Evolutionary conservation across 2,329 filamentous ascomycete species (phyloP).

Genomic region (Microcyclospora pomicola): DNA sequence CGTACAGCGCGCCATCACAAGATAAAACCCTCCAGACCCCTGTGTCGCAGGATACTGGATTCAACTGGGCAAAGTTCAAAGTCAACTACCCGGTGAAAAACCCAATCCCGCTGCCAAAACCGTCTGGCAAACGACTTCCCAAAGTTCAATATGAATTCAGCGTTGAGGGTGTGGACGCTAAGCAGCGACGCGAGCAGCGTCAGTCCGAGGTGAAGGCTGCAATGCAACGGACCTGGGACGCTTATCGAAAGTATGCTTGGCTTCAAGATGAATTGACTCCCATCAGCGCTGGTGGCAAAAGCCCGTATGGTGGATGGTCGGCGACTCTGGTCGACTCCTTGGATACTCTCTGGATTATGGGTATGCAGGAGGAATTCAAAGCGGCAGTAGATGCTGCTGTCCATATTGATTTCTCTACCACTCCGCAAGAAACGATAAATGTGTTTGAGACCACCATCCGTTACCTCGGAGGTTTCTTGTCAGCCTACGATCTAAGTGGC

Average conservation of each 20-base stretch:
- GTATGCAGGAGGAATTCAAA: constrained; percentile 19
- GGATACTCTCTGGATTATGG: constrained; percentile 37
- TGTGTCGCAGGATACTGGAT: not conserved
- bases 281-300: constrained; percentile 25
- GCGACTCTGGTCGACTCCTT: constrained; percentile 33
- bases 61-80: constrained; percentile 25
- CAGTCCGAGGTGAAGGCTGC: constrained; percentile 27
- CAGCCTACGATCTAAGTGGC: constrained; percentile 24
- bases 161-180: constrained; percentile 38
- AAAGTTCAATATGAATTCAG: too few species aligned
- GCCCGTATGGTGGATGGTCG: constrained; percentile 35
- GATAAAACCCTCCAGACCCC: too few species aligned
- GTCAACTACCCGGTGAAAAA: constrained; percentile 23
- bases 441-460: constrained; percentile 38
- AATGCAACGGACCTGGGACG: constrained; percentile 32
- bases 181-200: constrained; percentile 31
- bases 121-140: constrained; percentile 19
- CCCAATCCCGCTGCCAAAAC: constrained; percentile 21
- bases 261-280: constrained; percentile 35
- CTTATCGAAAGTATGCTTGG: constrained; percentile 33
- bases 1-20: too few species aligned
- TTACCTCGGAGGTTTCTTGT: constrained; percentile 24
- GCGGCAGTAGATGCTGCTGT: constrained; percentile 31
- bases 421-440: constrained; percentile 28
- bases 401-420: constrained; percentile 29